These are phyloP conservation scores for Cladophialophora yegresii DNA, from an alignment of 2,329 filamentous ascomycete species.

Conservation along the genomic window DNA sequence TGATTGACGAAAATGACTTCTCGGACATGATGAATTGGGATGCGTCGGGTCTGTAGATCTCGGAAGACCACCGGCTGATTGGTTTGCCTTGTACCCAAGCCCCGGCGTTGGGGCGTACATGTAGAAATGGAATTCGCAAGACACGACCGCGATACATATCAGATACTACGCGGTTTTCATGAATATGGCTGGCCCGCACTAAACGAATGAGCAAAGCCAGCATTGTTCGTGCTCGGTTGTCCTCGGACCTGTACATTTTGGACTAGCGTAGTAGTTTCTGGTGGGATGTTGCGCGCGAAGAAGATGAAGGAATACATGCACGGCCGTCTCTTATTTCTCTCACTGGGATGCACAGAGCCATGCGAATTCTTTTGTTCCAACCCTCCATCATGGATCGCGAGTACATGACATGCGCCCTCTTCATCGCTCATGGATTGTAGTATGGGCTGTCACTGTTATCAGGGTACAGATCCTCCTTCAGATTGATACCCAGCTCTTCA, in stretches of 20 bases:
- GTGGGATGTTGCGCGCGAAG: constrained; percentile 9
- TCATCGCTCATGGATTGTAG: constrained; percentile 34
- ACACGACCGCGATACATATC: neutral
- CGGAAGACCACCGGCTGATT: neutral
- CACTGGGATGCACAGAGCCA: neutral
- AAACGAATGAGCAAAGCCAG: neutral
- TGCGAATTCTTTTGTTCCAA: constrained; percentile 10
- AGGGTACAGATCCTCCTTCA: constrained; percentile 93
- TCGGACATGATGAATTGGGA: neutral
- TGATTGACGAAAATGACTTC: neutral
- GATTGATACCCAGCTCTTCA: constrained; percentile 85
- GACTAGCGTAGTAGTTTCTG: constrained; percentile 13
- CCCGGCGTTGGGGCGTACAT: neutral
- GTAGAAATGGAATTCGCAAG: neutral
- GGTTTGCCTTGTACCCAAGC: neutral
- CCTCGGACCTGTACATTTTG: constrained; percentile 19
- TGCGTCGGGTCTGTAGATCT: neutral
- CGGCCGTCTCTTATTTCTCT: neutral
- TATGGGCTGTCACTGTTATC: constrained; percentile 42
- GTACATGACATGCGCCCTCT: neutral
- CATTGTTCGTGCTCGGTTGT: neutral
- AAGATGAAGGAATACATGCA: constrained; percentile 8
- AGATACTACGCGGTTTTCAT: too few relatives aligned
- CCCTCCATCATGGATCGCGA: constrained; percentile 1
- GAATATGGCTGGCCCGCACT: too few relatives aligned